Conservation (phyloP, 306 rosid genomes). For the Cucumis melo region DNA sequence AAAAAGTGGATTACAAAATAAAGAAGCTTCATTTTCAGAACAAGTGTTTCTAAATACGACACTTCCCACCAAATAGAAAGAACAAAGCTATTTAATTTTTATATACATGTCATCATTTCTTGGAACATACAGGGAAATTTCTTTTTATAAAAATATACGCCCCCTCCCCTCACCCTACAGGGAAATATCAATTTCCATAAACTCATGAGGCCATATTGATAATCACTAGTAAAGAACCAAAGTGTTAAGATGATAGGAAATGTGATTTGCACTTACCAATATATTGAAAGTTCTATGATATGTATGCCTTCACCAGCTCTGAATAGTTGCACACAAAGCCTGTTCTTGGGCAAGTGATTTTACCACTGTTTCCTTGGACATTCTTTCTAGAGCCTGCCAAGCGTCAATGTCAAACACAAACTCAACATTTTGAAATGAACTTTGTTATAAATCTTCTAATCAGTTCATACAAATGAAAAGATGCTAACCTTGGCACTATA, state of each 20-base stretch:
- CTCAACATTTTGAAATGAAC: not conserved
- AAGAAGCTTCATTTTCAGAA: not conserved
- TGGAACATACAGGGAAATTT: not conserved
- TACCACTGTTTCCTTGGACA: conserved; percentile 69
- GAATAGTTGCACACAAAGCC: conserved; percentile 40
- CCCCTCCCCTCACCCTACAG: not conserved
- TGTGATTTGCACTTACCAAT: not conserved
- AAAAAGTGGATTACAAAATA: too few species aligned
- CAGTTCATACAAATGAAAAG: not conserved
- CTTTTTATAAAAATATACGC: not conserved
- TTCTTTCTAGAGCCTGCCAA: conserved; percentile 83
- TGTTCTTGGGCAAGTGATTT: conserved; percentile 77
- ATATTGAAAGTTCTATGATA: conserved; percentile 23
- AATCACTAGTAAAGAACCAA: not conserved
- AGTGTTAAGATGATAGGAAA: not conserved
- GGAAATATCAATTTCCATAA: not conserved
- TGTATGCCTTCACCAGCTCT: conserved; percentile 66
- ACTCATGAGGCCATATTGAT: not conserved
- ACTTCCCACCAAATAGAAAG: not conserved
- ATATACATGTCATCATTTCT: not conserved
- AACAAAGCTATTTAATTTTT: not conserved
- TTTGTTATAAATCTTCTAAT: not conserved
- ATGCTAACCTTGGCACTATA: conserved; percentile 70
- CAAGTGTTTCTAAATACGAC: not conserved
- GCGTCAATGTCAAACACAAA: not conserved